These are phyloP conservation scores for Intubia oerlemansii DNA, from an alignment of 2,329 filamentous ascomycete genomes.

Conservation along the genomic window DNA sequence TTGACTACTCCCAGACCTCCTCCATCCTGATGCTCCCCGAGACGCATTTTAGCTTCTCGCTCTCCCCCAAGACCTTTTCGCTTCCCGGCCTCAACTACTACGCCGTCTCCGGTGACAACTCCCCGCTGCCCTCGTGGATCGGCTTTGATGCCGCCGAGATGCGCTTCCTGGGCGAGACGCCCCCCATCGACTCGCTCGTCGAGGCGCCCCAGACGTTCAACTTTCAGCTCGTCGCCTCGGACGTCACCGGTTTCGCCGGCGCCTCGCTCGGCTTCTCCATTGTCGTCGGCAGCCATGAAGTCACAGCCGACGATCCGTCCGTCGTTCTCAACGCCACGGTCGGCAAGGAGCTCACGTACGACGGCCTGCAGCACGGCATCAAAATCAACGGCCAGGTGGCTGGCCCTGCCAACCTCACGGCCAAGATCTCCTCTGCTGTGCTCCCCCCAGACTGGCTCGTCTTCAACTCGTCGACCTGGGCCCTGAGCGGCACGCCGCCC, in stretches of 20 bases:
- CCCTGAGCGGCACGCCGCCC: conserved; percentile 42
- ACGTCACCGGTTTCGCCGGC: conserved; percentile 57
- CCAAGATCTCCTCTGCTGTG: conserved; percentile 25
- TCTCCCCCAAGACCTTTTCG: conserved; percentile 41
- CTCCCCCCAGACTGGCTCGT: conserved; percentile 43
- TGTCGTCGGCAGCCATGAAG: conserved; percentile 46
- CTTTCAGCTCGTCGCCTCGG: conserved; percentile 55
- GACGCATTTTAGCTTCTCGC: conserved; percentile 28
- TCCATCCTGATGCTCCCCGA: conserved; percentile 35
- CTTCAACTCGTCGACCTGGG: conserved; percentile 39
- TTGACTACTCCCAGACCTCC: conserved; percentile 32
- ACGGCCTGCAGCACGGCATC: conserved; percentile 26
- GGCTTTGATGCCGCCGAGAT: conserved; percentile 44
- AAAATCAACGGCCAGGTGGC: conserved; percentile 34
- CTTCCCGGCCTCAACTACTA: conserved; percentile 45
- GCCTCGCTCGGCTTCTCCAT: conserved; percentile 46
- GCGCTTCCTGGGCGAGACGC: conserved; percentile 50
- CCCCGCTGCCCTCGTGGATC: conserved; percentile 73
- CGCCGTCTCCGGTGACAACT: conserved; percentile 52
- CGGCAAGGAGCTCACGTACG: conserved; percentile 29
- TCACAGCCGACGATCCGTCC: conserved; percentile 38
- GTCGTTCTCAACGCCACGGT: conserved; percentile 35
- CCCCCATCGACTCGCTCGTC: conserved; percentile 37
- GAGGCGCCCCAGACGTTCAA: conserved; percentile 51
- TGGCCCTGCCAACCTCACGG: conserved; percentile 11